Percentiles rank a stretch among this genome's conserved stretches.
phyloP scores from a whole-genome alignment of 805 yeast species.

The Saccharomycopsis capsularis region DNA sequence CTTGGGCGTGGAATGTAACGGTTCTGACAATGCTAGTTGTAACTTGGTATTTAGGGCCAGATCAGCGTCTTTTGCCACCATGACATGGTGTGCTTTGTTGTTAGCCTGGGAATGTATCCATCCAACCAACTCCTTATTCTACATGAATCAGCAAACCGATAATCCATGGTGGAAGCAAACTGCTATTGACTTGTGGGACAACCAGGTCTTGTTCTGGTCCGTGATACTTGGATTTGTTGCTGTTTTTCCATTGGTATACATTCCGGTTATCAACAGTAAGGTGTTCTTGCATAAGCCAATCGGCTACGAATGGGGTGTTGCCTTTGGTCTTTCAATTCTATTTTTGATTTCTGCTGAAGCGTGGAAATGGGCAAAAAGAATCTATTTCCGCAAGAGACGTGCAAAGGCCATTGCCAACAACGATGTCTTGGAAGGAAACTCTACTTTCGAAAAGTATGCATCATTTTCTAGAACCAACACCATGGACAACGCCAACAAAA shows the following conservation, averaged over 20 bases:
- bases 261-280: slow-evolving; percentile 75
- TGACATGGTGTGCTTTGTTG: slow-evolving; percentile 81
- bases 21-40: slow-evolving; percentile 40
- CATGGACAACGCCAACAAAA: slow-evolving; percentile 12
- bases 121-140: slow-evolving; percentile 60
- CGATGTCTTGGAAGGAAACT: slow-evolving; percentile 52
- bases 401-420: slow-evolving; percentile 48
- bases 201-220: slow-evolving; percentile 78
- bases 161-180: slow-evolving; percentile 50
- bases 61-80: slow-evolving; percentile 67
- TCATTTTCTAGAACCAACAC: slow-evolving; percentile 51
- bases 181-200: slow-evolving; percentile 59
- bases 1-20: slow-evolving; percentile 60
- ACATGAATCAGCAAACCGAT: slow-evolving; percentile 59
- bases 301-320: slow-evolving; percentile 75
- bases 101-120: slow-evolving; percentile 84
- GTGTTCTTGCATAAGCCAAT: slow-evolving; percentile 71
- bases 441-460: slow-evolving; percentile 58
- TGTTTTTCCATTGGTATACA: slow-evolving; percentile 76
- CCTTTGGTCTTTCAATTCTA: slow-evolving; percentile 49
- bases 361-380: slow-evolving; percentile 63
- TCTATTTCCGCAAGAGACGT: slow-evolving; percentile 36
- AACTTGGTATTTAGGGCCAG: slow-evolving; percentile 64
- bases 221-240: slow-evolving; percentile 60
- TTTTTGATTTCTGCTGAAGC: slow-evolving; percentile 57